These are phyloP conservation scores for Massariosphaeria phaeospora DNA, from an alignment of 495 filamentous ascomycete genomes.

Conservation along the genomic window DNA sequence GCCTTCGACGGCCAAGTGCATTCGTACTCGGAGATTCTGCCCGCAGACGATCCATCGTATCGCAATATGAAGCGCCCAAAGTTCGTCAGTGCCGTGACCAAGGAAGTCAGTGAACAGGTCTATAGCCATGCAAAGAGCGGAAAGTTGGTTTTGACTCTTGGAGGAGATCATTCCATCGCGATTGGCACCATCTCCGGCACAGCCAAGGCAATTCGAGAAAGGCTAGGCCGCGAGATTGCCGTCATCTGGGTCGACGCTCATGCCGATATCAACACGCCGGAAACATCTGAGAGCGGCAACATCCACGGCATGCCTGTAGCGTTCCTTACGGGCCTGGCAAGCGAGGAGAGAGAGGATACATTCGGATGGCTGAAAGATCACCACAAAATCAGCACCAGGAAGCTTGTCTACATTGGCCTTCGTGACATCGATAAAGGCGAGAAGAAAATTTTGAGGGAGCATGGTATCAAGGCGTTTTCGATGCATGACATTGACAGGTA, in stretches of 20 bases:
- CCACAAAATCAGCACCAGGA: constrained; percentile 62
- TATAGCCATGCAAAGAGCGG: constrained; percentile 82
- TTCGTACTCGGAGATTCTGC: constrained; percentile 72
- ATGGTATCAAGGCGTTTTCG: constrained; percentile 91
- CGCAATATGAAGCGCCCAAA: constrained; percentile 90
- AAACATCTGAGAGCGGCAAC: constrained; percentile 83
- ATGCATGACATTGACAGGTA: constrained; percentile 97
- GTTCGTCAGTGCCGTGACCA: constrained; percentile 82
- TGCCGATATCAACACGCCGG: constrained; percentile 94
- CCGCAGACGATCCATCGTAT: constrained; percentile 67
- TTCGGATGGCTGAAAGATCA: constrained; percentile 83
- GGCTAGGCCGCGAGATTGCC: constrained; percentile 72
- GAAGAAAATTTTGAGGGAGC: constrained; percentile 79
- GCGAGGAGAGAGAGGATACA: constrained; percentile 61
- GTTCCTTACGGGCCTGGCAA: constrained; percentile 80
- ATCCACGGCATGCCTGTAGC: constrained; percentile 98
- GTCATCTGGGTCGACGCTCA: constrained; percentile 99
- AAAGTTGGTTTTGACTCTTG: constrained; percentile 84
- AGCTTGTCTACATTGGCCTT: constrained; percentile 95
- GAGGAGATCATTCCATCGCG: constrained; percentile 94
- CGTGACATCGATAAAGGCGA: constrained; percentile 87
- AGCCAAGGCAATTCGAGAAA: constrained; percentile 76
- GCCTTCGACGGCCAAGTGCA: constrained; percentile 81
- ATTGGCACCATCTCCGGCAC: constrained; percentile 86
- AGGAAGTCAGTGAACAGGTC: constrained; percentile 72